These are phyloP conservation scores for Sambucus nigra DNA, from an alignment of 129 eudicot species.

Conservation along the genomic window DNA sequence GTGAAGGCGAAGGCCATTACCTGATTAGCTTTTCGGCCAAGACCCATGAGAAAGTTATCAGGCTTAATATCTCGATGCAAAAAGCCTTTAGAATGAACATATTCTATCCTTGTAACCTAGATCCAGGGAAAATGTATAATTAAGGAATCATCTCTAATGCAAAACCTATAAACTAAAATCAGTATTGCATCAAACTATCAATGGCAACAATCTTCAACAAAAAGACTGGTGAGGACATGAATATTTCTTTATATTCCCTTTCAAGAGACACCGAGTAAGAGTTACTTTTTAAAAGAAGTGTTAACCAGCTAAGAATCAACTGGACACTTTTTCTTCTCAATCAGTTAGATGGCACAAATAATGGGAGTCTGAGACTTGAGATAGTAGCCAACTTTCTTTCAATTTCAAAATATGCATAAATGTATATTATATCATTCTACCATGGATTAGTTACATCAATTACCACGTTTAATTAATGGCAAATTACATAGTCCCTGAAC, in stretches of 20 bases:
- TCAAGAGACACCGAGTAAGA: background rate
- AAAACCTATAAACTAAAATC: background rate
- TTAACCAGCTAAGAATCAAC: background rate
- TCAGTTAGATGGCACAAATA: too few relatives aligned
- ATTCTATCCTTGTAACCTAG: constrained; percentile 92
- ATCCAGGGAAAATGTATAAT: background rate
- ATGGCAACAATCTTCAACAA: too few relatives aligned
- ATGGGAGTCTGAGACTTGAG: too few relatives aligned
- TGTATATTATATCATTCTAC: background rate
- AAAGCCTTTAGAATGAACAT: constrained; percentile 90
- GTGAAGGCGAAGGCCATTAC: constrained; percentile 20
- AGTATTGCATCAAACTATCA: background rate
- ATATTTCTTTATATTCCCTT: too few relatives aligned
- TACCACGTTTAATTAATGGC: background rate
- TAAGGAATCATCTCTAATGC: background rate
- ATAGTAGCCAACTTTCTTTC: background rate
- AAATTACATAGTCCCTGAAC: constrained; percentile 3
- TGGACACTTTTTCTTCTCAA: too few relatives aligned
- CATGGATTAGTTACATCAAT: background rate
- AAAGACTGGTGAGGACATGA: too few relatives aligned
- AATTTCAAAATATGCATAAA: background rate
- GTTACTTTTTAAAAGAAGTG: background rate
- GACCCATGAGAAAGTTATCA: constrained; percentile 98
- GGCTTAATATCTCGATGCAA: constrained; percentile 96
- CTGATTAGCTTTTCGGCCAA: constrained; percentile 98